Conservation (phyloP, 2,329 filamentous ascomycete species). For the Cadophora sp. region DNA sequence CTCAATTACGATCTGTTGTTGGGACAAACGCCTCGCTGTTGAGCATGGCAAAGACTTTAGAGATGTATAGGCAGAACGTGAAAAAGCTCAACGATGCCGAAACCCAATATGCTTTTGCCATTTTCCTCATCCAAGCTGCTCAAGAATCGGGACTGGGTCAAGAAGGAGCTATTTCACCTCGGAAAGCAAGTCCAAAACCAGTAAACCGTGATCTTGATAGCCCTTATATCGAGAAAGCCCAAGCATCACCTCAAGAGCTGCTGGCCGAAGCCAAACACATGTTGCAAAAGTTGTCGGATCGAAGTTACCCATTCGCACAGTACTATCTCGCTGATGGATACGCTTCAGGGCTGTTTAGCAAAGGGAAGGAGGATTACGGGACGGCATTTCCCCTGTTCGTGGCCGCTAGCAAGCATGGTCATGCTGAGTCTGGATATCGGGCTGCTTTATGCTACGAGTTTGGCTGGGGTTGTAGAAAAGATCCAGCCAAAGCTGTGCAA, state of each 20-base stretch:
- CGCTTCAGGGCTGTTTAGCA: conserved; percentile 92
- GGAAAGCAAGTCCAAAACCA: conserved; percentile 50
- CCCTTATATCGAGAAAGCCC: conserved; percentile 53
- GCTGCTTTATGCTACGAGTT: conserved; percentile 97
- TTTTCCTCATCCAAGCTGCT: conserved; percentile 90
- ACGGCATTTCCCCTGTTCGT: conserved; percentile 92
- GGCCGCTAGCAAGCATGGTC: conserved; percentile 93
- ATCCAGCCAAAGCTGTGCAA: conserved; percentile 90
- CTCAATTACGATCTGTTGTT: conserved; percentile 76
- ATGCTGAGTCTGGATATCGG: conserved; percentile 94
- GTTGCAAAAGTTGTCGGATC: conserved; percentile 83
- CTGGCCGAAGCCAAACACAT: conserved; percentile 89
- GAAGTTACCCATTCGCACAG: conserved; percentile 94
- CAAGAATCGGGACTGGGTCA: conserved; percentile 73
- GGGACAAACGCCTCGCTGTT: conserved; percentile 91
- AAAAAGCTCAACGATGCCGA: conserved; percentile 94
- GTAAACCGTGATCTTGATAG: conserved; percentile 54
- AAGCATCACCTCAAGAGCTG: conserved; percentile 68
- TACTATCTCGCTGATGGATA: conserved; percentile 97
- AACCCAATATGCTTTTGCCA: conserved; percentile 94
- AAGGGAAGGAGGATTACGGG: conserved; percentile 90
- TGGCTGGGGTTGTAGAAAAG: conserved; percentile 92
- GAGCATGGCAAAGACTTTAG: conserved; percentile 89
- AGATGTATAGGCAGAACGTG: conserved; percentile 96
- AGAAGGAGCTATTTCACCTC: conserved; percentile 46